Evolutionary conservation across 495 filamentous ascomycete genomes (phyloP), one percentile per base, ranked within the genome.

Genomic region (Astrothelium macrocarpum): DNA sequence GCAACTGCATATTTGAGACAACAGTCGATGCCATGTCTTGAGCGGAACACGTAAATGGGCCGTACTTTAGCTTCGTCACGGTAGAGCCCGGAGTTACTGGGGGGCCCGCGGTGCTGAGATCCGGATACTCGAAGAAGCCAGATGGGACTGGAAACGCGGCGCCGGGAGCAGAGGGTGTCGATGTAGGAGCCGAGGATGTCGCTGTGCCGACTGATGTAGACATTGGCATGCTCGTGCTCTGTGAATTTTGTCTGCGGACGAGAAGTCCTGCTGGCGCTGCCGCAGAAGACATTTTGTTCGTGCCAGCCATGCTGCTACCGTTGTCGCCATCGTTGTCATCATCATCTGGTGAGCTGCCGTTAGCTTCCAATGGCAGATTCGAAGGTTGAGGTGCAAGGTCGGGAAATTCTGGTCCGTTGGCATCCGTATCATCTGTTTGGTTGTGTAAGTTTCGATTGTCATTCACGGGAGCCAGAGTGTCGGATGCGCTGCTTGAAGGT

Each of bases 1-100:
- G 73, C 9, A 42, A 42, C 18, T 42, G 9, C 36, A 42, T 42
- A 16, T 42, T 42, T 16, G 36, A 9, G 36, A 42, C 36, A 16
- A 42, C 18, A 42, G 10, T 42, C 36, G 9, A 16, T 42, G 36
- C 36, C 36, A 42, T 42, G 36, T 42, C 36, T 42, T 42, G 36
- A 9, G 36, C 36, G 36, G 36, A 42, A 16, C 36, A 42, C 36
- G 36, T 42, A 16, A 42, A 42, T 9, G 36, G 36, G 36, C 36
- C 36, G 36, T 42, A 42, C 10, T 42, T 42, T 9, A 42, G 9
- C 36, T 42, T 42, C 10, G 36, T 42, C 10, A 42, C 18, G 36
- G 36, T 42, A 9, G 36, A 42, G 36, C 36, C 36, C 36, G 36
- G 36, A 9, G 36, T 42, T 42, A 42, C 18, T 42, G 36, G 36